Evolutionary conservation across 306 rosid species (phyloP).

Genomic region (Cucurbita pepo): DNA sequence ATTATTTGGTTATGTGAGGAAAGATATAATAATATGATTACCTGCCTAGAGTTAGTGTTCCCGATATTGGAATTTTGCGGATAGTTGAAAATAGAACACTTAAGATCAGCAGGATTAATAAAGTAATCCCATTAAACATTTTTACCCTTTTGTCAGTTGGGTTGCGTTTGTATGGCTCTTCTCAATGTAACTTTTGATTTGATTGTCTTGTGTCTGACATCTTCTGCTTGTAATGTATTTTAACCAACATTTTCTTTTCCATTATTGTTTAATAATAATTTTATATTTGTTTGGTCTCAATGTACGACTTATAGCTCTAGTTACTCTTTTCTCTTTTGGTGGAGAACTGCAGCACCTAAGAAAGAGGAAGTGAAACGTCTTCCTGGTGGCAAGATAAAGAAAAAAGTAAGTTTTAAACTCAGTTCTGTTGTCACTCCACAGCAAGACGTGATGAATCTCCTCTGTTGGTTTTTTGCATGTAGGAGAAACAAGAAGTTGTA

Average conservation of each 20-base stretch:
- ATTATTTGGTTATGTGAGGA: neutral
- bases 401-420: conserved; percentile 31
- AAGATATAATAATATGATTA: neutral
- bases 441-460: neutral
- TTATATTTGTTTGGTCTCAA: neutral
- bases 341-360: conserved; percentile 38
- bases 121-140: neutral
- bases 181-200: neutral
- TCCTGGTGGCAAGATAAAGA: conserved; percentile 99
- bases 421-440: neutral
- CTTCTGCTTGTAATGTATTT: neutral
- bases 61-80: neutral
- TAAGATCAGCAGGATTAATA: neutral
- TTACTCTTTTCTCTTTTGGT: neutral
- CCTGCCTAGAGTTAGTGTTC: neutral
- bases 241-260: neutral
- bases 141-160: neutral
- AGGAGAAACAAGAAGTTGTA: conserved; percentile 87
- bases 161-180: neutral
- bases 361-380: conserved; percentile 88
- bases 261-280: neutral
- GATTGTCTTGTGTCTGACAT: neutral
- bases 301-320: neutral
- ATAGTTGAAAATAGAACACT: neutral
- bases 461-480: conserved; percentile 9